Percentiles rank a stretch among this genome's conserved stretches.
phyloP scores from a whole-genome alignment of 345 rosid genomes.

The Passiflora organensis region DNA sequence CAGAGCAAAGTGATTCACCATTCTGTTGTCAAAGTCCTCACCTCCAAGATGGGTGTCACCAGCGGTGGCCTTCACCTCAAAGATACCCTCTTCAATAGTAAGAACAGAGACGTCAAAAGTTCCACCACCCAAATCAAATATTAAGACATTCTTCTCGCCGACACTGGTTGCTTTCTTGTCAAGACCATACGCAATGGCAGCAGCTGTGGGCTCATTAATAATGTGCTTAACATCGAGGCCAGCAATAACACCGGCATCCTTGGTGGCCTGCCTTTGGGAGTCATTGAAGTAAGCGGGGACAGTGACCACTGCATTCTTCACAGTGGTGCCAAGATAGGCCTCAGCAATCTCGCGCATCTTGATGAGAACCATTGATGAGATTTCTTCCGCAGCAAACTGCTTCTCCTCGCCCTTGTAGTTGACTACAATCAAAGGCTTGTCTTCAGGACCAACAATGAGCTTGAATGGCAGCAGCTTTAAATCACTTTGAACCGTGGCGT shows the following conservation, averaged over 20 bases:
- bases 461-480: constrained; percentile 20
- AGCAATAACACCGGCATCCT: constrained; percentile 22
- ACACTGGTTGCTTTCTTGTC: constrained; percentile 15
- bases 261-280: constrained; percentile 18
- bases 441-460: constrained; percentile 17
- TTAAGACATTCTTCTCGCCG: constrained; percentile 21
- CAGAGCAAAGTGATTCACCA: constrained; percentile 23
- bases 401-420: constrained; percentile 22
- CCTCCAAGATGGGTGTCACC: constrained; percentile 22
- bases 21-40: constrained; percentile 22
- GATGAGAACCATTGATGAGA: constrained; percentile 21
- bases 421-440: constrained; percentile 28
- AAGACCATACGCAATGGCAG: constrained; percentile 23
- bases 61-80: constrained; percentile 20
- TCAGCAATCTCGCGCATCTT: constrained; percentile 24
- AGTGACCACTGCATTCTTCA: constrained; percentile 17
- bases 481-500: constrained; percentile 18
- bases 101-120: constrained; percentile 19
- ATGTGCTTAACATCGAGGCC: constrained; percentile 19
- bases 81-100: constrained; percentile 18
- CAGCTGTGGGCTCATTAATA: constrained; percentile 26
- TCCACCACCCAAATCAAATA: constrained; percentile 24
- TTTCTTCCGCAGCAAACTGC: constrained; percentile 19
- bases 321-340: constrained; percentile 14
- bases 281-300: constrained; percentile 25